Percentiles rank a stretch among this genome's conserved stretches.
phyloP scores from a whole-genome alignment of 2,329 filamentous ascomycete genomes.

The Lecanosticta acicola region DNA sequence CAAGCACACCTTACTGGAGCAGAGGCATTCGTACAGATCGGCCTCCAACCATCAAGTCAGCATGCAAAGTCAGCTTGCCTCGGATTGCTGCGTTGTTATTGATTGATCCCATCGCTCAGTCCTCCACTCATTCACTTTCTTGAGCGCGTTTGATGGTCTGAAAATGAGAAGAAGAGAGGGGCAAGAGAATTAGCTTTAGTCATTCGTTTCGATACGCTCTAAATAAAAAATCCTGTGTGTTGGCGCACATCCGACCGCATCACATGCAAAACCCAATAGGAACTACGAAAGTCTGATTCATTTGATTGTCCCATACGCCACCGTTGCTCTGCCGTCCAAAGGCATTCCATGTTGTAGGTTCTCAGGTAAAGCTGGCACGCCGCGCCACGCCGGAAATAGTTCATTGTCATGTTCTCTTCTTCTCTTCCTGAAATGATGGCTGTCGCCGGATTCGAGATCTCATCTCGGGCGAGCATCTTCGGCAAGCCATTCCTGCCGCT shows the following conservation, averaged over 20 bases:
- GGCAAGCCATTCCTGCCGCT: no score
- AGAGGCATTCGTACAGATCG: neutral
- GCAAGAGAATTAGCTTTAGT: conserved; percentile 2
- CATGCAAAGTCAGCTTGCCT: neutral
- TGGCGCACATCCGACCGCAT: neutral
- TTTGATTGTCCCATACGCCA: no score
- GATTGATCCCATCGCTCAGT: conserved; percentile 1
- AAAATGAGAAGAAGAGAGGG: neutral
- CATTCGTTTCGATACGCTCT: conserved; percentile 2
- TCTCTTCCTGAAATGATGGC: no score
- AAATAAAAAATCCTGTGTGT: neutral
- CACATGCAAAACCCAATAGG: neutral
- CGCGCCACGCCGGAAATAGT: no score
- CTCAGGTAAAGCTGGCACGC: neutral
- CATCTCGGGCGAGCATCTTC: no score
- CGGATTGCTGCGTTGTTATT: conserved; percentile 4
- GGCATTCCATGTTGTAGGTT: no score
- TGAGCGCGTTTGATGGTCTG: neutral
- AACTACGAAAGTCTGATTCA: neutral
- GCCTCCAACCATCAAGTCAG: neutral
- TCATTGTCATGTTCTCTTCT: no score
- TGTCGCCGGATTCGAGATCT: no score
- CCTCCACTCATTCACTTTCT: conserved; percentile 2
- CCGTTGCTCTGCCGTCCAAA: no score
- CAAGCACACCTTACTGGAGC: conserved; percentile 1